phyloP scores from a whole-genome alignment of 192 early-diverging fungal species.

The Coemansia umbellata region DNA sequence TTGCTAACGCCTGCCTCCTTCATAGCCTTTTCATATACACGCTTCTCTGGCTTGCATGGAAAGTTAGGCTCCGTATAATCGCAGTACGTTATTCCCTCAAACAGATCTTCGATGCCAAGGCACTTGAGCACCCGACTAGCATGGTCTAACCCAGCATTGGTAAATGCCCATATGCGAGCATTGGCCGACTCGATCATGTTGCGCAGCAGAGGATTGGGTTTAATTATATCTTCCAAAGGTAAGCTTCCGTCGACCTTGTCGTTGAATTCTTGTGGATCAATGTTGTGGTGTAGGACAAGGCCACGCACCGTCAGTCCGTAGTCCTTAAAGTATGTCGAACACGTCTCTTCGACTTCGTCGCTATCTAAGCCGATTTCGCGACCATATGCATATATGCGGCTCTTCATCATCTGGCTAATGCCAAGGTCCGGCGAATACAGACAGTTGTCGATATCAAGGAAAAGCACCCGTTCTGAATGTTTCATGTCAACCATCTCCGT shows the following conservation, averaged over 20 bases:
- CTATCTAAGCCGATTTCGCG: slow-evolving; percentile 54
- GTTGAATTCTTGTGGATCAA: slow-evolving; percentile 64
- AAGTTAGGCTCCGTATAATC: slow-evolving; percentile 68
- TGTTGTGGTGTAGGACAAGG: slow-evolving; percentile 62
- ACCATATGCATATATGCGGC: slow-evolving; percentile 63
- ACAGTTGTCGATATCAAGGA: slow-evolving; percentile 83
- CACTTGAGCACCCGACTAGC: slow-evolving; percentile 62
- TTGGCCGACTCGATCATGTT: slow-evolving; percentile 55
- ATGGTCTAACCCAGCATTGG: slow-evolving; percentile 72
- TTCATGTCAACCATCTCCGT: slow-evolving; percentile 3
- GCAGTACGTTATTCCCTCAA: slow-evolving; percentile 73
- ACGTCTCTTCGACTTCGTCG: slow-evolving; percentile 48
- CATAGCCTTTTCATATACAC: slow-evolving; percentile 62
- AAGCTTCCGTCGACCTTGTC: slow-evolving; percentile 64
- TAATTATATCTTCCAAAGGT: slow-evolving; percentile 61
- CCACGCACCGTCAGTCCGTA: slow-evolving; percentile 73
- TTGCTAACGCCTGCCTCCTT: slow-evolving; percentile 59
- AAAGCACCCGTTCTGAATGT: slow-evolving; percentile 51
- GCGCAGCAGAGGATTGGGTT: slow-evolving; percentile 57
- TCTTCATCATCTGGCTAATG: slow-evolving; percentile 54
- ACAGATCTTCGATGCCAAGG: slow-evolving; percentile 64
- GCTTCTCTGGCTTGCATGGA: slow-evolving; percentile 65
- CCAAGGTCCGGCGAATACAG: slow-evolving; percentile 58
- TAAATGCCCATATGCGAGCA: slow-evolving; percentile 71
- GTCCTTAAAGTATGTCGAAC: slow-evolving; percentile 60